Evolutionary conservation across 2,329 filamentous ascomycete genomes (phyloP).

Genomic region (Exophiala sideris): DNA sequence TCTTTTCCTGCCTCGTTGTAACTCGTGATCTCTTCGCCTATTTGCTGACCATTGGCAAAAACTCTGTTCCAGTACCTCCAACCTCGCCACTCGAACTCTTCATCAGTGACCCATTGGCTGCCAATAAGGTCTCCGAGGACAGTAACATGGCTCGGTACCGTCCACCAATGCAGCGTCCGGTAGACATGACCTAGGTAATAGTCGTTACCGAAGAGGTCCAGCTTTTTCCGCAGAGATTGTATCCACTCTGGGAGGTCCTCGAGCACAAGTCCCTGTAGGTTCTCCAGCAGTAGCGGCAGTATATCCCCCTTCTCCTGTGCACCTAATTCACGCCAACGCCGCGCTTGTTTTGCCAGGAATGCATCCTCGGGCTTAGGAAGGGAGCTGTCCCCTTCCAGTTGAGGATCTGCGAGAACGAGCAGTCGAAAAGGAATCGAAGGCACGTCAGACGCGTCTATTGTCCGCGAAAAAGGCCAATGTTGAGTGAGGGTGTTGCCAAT

Average conservation of each 20-base stretch:
- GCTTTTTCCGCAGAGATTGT: conserved; percentile 67
- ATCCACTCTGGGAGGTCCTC: conserved; percentile 68
- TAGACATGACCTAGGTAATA: conserved; percentile 93
- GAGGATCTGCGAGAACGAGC: conserved; percentile 84
- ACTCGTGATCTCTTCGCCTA: conserved; percentile 48
- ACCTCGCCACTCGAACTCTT: conserved; percentile 74
- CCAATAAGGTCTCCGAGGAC: conserved; percentile 90
- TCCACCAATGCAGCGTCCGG: conserved; percentile 77
- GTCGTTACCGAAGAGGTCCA: conserved; percentile 93
- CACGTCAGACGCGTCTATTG: background rate
- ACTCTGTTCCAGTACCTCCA: conserved; percentile 76
- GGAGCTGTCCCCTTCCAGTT: conserved; percentile 87
- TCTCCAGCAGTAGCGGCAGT: conserved; percentile 1
- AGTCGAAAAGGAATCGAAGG: conserved; percentile 72
- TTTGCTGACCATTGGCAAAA: conserved; percentile 64
- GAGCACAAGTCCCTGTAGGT: conserved; percentile 44
- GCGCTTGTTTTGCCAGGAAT: conserved; percentile 40
- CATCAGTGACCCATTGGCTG: conserved; percentile 88
- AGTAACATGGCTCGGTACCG: conserved; percentile 76
- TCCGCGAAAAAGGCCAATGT: conserved; percentile 30
- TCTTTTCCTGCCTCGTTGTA: conserved; percentile 38
- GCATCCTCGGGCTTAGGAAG: conserved; percentile 57
- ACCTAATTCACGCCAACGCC: conserved; percentile 33
- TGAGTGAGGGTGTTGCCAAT: conserved; percentile 38
- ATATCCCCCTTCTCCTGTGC: background rate